Evolutionary conservation across 1,284 basidiomycete species (phyloP).

Genomic region (Sporisorium scitamineum): DNA sequence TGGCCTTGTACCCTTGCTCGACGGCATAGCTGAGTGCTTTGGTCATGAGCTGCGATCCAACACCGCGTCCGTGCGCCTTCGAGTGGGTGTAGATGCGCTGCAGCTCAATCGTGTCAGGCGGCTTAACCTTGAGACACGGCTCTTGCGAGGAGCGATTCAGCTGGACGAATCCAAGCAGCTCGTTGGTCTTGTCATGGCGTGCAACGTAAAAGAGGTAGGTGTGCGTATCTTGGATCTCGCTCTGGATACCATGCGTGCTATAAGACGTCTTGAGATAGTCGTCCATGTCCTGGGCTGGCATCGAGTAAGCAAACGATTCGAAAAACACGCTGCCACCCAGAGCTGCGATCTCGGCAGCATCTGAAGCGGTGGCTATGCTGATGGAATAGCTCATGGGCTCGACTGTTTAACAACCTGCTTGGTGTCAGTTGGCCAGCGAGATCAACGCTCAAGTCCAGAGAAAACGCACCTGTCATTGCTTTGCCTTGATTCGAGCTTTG

Average conservation of each 20-base stretch:
- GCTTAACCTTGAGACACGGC: slow-evolving; percentile 29
- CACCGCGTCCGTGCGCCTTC: slow-evolving; percentile 30
- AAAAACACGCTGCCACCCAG: slow-evolving; percentile 30
- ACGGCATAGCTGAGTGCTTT: slow-evolving; percentile 18
- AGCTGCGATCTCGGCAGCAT: slow-evolving; percentile 33
- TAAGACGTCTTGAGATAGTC: slow-evolving; percentile 41
- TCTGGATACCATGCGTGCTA: slow-evolving; percentile 11
- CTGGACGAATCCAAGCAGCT: slow-evolving; percentile 32
- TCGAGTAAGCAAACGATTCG: slow-evolving; percentile 34
- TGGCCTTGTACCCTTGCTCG: slow-evolving; percentile 21
- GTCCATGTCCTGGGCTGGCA: slow-evolving; percentile 37
- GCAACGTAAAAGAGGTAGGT: slow-evolving; percentile 32
- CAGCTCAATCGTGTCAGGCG: slow-evolving; percentile 32
- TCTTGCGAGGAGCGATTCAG: slow-evolving; percentile 31
- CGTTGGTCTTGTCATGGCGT: slow-evolving; percentile 12
- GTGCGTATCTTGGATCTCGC: slow-evolving; percentile 15
- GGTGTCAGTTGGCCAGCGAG: neutral
- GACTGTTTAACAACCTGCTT: neutral
- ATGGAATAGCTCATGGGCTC: slow-evolving; percentile 20
- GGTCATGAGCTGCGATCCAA: slow-evolving; percentile 25
- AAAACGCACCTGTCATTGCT: slow-evolving; percentile 24
- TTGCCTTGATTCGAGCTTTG: neutral
- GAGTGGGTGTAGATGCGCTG: slow-evolving; percentile 47
- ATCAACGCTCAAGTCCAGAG: neutral
- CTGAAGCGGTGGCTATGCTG: slow-evolving; percentile 5